A percentile compares a stretch with the other conserved stretches of the same genome.
phyloP scores from a whole-genome alignment of 371 early-diverging fungal genomes.

The Nosema granulosis region DNA sequence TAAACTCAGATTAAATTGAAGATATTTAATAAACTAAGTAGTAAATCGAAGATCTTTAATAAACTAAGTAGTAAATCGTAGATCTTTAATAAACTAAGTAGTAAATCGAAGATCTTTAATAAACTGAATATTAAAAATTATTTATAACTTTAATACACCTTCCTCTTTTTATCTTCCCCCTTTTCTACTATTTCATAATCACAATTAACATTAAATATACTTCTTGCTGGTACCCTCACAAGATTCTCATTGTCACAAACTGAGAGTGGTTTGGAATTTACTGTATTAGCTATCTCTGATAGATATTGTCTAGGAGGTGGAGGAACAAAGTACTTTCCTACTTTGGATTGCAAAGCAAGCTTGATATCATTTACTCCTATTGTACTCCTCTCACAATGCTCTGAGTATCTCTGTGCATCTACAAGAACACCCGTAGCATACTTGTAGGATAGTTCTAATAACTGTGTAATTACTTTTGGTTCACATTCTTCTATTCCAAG shows the following conservation, averaged over 20 bases:
- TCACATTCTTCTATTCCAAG: conserved; percentile 87
- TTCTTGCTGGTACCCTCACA: conserved; percentile 57
- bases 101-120: no score
- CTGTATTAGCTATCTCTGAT: conserved; percentile 62
- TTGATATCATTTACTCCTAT: conserved; percentile 82
- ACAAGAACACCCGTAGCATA: conserved; percentile 85
- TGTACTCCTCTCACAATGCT: conserved; percentile 77
- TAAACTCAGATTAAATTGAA: no score
- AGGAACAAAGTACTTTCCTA: conserved; percentile 67
- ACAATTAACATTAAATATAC: no score
- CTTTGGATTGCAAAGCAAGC: conserved; percentile 74
- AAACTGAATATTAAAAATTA: no score
- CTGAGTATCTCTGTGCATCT: conserved; percentile 84
- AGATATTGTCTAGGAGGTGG: conserved; percentile 67
- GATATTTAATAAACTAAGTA: no score
- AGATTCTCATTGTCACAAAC: conserved; percentile 61
- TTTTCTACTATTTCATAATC: conserved; percentile 45
- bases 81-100: no score
- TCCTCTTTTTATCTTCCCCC: conserved; percentile 44
- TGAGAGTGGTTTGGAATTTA: conserved; percentile 63
- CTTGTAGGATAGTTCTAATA: conserved; percentile 87
- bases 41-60: no score
- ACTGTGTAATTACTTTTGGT: conserved; percentile 85
- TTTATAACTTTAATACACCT: no score
- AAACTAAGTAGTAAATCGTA: no score